Percentiles rank a stretch among this genome's conserved stretches.
Conservation (phyloP, 2,329 filamentous ascomycete genomes). For the Phaeosphaeriaceae sp. region DNA sequence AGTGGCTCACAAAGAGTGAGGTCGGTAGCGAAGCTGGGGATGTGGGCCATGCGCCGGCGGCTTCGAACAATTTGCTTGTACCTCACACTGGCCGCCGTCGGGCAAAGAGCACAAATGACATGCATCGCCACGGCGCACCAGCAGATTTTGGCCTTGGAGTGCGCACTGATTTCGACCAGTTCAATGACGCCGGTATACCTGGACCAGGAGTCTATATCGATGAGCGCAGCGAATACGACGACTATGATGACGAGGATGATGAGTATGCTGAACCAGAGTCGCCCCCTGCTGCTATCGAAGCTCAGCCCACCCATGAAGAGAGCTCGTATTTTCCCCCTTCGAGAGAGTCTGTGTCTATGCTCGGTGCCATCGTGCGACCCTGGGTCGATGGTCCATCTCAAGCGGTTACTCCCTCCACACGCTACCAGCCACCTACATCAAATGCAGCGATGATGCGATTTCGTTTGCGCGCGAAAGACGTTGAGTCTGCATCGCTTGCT, state of each 20-base stretch:
- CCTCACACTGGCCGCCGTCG: constrained; percentile 48
- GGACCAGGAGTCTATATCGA: constrained; percentile 58
- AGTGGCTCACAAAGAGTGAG: constrained; percentile 58
- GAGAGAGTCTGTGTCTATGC: constrained; percentile 25
- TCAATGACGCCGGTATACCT: constrained; percentile 54
- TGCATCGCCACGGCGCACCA: constrained; percentile 29
- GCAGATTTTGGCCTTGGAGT: constrained; percentile 41
- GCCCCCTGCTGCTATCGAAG: constrained; percentile 43
- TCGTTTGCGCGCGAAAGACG: constrained; percentile 56
- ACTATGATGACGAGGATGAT: constrained; percentile 45
- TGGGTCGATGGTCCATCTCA: constrained; percentile 58
- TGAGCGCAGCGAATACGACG: constrained; percentile 47
- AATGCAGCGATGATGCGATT: constrained; percentile 64
- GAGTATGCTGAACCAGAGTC: constrained; percentile 41
- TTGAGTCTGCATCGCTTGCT: constrained; percentile 63
- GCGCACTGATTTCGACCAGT: constrained; percentile 34
- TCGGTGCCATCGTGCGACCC: constrained; percentile 45
- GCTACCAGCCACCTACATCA: constrained; percentile 60
- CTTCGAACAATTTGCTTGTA: constrained; percentile 34
- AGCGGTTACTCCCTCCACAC: constrained; percentile 39
- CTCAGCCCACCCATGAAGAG: constrained; percentile 31
- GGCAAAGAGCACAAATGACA: constrained; percentile 57
- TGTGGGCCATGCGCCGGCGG: constrained; percentile 13
- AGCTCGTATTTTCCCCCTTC: constrained; percentile 41
- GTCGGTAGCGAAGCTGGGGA: constrained; percentile 58